Evolutionary conservation across 371 early-diverging fungal genomes (phyloP).

Genomic region (Rhizoclosmatium hyalinum): DNA sequence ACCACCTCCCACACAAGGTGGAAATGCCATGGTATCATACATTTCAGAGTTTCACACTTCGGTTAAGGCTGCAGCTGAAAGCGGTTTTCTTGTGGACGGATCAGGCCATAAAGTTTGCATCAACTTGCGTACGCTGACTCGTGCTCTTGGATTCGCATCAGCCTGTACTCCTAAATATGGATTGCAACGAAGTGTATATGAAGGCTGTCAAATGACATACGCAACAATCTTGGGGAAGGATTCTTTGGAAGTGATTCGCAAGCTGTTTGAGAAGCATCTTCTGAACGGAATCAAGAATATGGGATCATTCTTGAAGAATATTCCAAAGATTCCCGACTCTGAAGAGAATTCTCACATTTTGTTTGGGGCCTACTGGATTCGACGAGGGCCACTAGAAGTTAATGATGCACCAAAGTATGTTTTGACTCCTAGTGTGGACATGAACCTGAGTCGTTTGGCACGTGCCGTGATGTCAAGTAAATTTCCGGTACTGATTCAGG

Average conservation of each 20-base stretch:
- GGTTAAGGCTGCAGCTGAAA: slow-evolving; percentile 74
- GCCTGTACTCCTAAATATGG: slow-evolving; percentile 79
- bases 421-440: slow-evolving; percentile 85
- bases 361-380: slow-evolving; percentile 88
- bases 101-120: slow-evolving; percentile 91
- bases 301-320: slow-evolving; percentile 36
- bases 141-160: slow-evolving; percentile 86
- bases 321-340: slow-evolving; percentile 31
- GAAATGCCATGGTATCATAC: slow-evolving; percentile 71
- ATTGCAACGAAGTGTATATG: slow-evolving; percentile 82
- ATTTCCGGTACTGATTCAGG: slow-evolving; percentile 99
- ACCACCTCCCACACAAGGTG: slow-evolving; percentile 59
- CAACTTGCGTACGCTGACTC: slow-evolving; percentile 92
- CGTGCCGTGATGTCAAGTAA: slow-evolving; percentile 91
- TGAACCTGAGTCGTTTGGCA: slow-evolving; percentile 86
- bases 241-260: slow-evolving; percentile 68
- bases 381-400: slow-evolving; percentile 64
- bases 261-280: slow-evolving; percentile 70
- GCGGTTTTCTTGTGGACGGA: slow-evolving; percentile 86
- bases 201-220: slow-evolving; percentile 96
- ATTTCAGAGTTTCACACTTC: slow-evolving; percentile 87
- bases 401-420: slow-evolving; percentile 68
- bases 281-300: slow-evolving; percentile 70
- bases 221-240: slow-evolving; percentile 84
- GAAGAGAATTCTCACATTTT: slow-evolving; percentile 59